A percentile compares a stretch with the other conserved stretches of the same genome.
phyloP scores from a whole-genome alignment of 768 basidiomycete genomes.

The Mycena latifolia region DNA sequence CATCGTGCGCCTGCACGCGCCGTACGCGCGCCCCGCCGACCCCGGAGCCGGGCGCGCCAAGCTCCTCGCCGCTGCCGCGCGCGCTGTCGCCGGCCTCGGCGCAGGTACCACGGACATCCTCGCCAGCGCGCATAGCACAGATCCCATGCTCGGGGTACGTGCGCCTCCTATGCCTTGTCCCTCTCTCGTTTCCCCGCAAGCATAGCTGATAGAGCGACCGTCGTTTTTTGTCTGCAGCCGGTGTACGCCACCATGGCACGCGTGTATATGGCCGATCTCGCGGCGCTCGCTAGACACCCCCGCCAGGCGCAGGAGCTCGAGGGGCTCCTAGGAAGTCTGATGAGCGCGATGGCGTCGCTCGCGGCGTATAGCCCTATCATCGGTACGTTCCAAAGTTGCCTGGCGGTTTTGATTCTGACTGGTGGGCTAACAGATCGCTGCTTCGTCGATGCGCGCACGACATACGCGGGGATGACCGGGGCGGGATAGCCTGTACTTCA shows the following conservation, averaged over 20 bases:
- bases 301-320: conserved; percentile 10
- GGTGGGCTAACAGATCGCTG: not conserved
- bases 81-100: conserved; percentile 14
- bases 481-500: too few relatives aligned
- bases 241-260: conserved; percentile 17
- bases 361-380: conserved; percentile 28
- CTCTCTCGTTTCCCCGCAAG: not conserved
- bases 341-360: conserved; percentile 26
- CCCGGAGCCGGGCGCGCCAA: conserved; percentile 11
- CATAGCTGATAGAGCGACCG: too few relatives aligned
- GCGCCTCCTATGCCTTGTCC: too few relatives aligned
- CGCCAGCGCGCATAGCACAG: conserved; percentile 1
- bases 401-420: not conserved
- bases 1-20: conserved; percentile 27
- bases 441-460: not conserved
- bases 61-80: conserved; percentile 16
- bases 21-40: conserved; percentile 10
- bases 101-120: not conserved
- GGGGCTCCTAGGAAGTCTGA: conserved; percentile 9
- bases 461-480: not conserved
- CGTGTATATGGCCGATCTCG: conserved; percentile 22
- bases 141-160: conserved; percentile 24
- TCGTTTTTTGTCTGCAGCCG: not conserved
- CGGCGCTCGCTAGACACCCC: not conserved
- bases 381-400: conserved; percentile 1